phyloP scores from a whole-genome alignment of 495 filamentous ascomycete genomes.

The Cenococcum geophilum region DNA sequence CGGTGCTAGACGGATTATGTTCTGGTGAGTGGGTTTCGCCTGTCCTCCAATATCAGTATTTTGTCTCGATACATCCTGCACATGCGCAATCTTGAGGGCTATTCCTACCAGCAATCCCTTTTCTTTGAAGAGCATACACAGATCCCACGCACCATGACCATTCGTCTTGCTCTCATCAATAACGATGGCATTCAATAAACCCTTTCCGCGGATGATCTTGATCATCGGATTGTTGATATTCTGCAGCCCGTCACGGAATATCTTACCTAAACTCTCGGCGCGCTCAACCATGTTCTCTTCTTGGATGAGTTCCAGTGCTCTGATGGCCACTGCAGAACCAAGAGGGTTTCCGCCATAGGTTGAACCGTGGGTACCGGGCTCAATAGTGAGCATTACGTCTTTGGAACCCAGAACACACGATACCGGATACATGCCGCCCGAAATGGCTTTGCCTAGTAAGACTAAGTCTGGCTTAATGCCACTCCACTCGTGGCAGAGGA shows the following conservation, averaged over 20 bases:
- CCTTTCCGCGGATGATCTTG: conserved; percentile 80
- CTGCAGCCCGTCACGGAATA: conserved; percentile 74
- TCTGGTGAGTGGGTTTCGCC: conserved; percentile 98
- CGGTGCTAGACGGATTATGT: conserved; percentile 61
- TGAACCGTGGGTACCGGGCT: conserved; percentile 93
- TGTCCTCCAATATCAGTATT: conserved; percentile 36
- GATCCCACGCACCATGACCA: conserved; percentile 90
- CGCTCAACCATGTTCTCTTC: conserved; percentile 83
- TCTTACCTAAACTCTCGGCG: conserved; percentile 69
- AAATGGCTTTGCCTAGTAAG: conserved; percentile 93
- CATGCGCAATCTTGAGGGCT: conserved; percentile 43
- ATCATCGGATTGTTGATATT: conserved; percentile 73
- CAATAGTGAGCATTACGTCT: conserved; percentile 95
- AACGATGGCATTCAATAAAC: conserved; percentile 90
- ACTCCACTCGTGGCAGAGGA: conserved; percentile 92
- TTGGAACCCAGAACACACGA: conserved; percentile 84
- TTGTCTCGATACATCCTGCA: conserved; percentile 28
- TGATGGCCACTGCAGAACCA: conserved; percentile 93
- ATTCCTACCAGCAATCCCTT: conserved; percentile 82
- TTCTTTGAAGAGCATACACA: conserved; percentile 91
- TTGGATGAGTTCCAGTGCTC: conserved; percentile 87
- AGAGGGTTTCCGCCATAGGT: conserved; percentile 97
- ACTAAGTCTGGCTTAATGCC: conserved; percentile 93
- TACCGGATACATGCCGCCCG: conserved; percentile 97
- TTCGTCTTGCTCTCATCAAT: conserved; percentile 85